Base-by-base conservation (phyloP, 2,329 filamentous ascomycete genomes). In the Corynespora cassiicola region DNA sequence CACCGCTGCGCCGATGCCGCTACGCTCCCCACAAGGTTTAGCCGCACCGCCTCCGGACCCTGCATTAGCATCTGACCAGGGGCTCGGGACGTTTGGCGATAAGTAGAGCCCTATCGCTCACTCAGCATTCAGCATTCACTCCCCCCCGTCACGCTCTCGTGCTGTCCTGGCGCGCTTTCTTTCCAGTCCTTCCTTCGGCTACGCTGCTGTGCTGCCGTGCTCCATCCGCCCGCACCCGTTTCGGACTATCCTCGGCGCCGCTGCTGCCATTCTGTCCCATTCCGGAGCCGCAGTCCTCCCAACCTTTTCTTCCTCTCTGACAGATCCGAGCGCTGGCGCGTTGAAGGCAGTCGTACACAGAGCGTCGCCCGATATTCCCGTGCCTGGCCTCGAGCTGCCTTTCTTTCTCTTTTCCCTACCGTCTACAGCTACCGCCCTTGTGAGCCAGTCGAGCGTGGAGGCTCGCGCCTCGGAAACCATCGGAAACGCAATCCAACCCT, bases 81-180 rank as follows among this genome's bases (percentile, higher is more conserved):
- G 11, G 19, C 26, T 24, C 19, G 12, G 21, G 22, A n/a, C 21
- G 5, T 7, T 38, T n/a, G 31, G n/a, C 26, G 29, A 41, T 36
- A 36, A 36, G 27, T 29, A 34, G n/a, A 20, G 26, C 25, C 11
- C 15, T 31, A 31, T 30, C 31, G 31, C 31, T 36, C 38, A 31
- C 38, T 31, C 25, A 41, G 25, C 18, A 7, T 10, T 24, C 20
- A 22, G 24, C 18, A 34, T 18, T 34, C 31, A 8, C 16, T 19
- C 21, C 12, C 16, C 14, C n/a, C 17, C 11, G n/a, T 21, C n/a
- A 15, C 24, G 20, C 19, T 5, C 23, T 37, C 34, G 16, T 18
- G 18, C 7, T 32, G 18, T 32, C 14, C 22, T 11, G 17, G 10
- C n/a, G n/a, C n/a, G n/a, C 12, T 7, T 14, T 28, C 12, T 14